Conservation (phyloP, 495 filamentous ascomycete species). For the Hapsidospora chrysogenum region DNA sequence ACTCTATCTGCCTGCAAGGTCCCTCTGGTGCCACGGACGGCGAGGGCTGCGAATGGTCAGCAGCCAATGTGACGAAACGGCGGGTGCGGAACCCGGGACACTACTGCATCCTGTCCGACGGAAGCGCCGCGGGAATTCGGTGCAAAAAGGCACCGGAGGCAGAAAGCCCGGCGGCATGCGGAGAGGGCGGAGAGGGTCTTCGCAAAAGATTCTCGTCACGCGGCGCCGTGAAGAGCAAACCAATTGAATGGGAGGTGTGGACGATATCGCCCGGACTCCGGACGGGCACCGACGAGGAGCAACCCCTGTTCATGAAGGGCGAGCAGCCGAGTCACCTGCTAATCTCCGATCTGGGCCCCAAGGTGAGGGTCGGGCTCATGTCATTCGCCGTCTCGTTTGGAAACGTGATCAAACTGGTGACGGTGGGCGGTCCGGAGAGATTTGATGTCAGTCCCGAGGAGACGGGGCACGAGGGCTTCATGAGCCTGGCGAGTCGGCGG, state of each 20-base stretch:
- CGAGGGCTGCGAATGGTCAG: neutral
- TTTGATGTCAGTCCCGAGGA: neutral
- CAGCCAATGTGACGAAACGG: constrained; percentile 11
- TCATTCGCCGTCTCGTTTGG: constrained; percentile 50
- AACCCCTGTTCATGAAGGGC: constrained; percentile 15
- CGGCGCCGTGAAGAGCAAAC: neutral
- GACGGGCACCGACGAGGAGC: constrained; percentile 18
- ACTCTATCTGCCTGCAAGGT: constrained; percentile 19
- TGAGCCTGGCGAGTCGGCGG: neutral
- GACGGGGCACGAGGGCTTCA: neutral
- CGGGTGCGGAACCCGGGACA: constrained; percentile 28
- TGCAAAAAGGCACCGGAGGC: constrained; percentile 2
- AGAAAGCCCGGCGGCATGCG: constrained; percentile 1
- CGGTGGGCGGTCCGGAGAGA: constrained; percentile 19
- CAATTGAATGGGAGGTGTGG: constrained; percentile 45
- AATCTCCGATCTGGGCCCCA: constrained; percentile 41
- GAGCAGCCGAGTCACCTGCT: constrained; percentile 27
- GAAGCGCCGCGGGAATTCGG: constrained; percentile 26
- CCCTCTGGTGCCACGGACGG: neutral
- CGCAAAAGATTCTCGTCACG: constrained; percentile 8
- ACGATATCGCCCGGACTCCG: constrained; percentile 30
- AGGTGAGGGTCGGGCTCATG: constrained; percentile 35
- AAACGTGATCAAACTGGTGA: constrained; percentile 49
- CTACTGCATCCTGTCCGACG: constrained; percentile 29
- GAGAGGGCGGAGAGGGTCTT: neutral